Percentiles rank a stretch among this genome's conserved stretches.
Conservation (phyloP, 208 protist genomes). For the Trypanosoma avium region DNA sequence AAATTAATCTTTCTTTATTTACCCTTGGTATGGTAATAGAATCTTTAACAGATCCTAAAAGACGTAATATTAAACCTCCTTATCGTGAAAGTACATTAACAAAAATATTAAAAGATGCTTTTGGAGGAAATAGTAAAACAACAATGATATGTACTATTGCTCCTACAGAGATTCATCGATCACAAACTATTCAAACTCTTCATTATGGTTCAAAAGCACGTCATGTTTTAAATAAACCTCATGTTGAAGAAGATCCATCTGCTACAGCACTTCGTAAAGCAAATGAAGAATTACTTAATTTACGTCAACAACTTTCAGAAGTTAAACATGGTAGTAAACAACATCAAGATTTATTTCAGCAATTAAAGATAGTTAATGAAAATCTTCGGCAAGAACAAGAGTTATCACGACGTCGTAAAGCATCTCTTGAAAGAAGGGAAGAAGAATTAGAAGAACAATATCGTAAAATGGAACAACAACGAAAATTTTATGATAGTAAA, state of each 20-base stretch:
- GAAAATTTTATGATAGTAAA: slow-evolving; percentile 54
- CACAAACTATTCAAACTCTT: slow-evolving; percentile 81
- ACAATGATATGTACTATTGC: slow-evolving; percentile 85
- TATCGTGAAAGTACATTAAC: slow-evolving; percentile 88
- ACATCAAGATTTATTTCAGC: slow-evolving; percentile 44
- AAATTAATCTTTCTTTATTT: slow-evolving; percentile 88
- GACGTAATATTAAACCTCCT: slow-evolving; percentile 66
- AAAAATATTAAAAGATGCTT: slow-evolving; percentile 83
- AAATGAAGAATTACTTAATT: slow-evolving; percentile 59
- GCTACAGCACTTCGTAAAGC: slow-evolving; percentile 65
- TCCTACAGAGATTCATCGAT: slow-evolving; percentile 52
- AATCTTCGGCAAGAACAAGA: slow-evolving; percentile 53
- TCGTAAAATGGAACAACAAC: slow-evolving; percentile 61
- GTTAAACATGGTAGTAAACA: slow-evolving; percentile 35
- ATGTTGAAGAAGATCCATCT: slow-evolving; percentile 76
- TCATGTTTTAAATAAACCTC: slow-evolving; percentile 72
- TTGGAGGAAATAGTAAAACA: slow-evolving; percentile 91
- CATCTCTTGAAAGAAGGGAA: slow-evolving; percentile 56
- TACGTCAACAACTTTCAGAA: slow-evolving; percentile 54
- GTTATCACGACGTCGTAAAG: slow-evolving; percentile 34
- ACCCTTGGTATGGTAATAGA: slow-evolving; percentile 88
- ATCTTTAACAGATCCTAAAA: slow-evolving; percentile 62
- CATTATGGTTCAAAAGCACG: slow-evolving; percentile 83
- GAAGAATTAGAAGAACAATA: slow-evolving; percentile 43
- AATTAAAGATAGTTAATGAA: slow-evolving; percentile 51